These are phyloP conservation scores for Leccinum obscurum DNA, from an alignment of 768 basidiomycete species.

Conservation along the genomic window DNA sequence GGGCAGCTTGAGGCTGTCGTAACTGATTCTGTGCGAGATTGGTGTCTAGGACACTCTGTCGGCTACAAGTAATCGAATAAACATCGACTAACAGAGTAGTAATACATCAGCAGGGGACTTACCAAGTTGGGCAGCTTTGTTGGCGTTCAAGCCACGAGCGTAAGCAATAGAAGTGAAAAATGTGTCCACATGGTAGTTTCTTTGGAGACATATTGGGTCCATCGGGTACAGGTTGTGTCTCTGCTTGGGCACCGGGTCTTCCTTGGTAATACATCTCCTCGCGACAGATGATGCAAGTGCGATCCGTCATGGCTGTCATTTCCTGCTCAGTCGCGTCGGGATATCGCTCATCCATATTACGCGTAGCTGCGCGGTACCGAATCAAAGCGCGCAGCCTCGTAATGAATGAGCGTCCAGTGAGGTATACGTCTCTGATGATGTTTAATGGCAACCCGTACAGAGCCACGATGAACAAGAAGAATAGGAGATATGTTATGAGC, in stretches of 20 bases:
- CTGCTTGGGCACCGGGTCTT: constrained; percentile 22
- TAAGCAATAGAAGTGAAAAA: constrained; percentile 97
- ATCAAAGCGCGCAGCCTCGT: constrained; percentile 83
- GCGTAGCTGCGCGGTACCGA: constrained; percentile 90
- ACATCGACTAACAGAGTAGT: constrained; percentile 6
- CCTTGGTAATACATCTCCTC: constrained; percentile 79
- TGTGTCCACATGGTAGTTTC: constrained; percentile 94
- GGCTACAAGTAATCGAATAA: constrained; percentile 41
- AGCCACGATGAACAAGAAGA: constrained; percentile 92
- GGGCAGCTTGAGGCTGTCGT: constrained; percentile 28
- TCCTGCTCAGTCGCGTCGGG: constrained; percentile 91
- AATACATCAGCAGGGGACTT: constrained; percentile 27
- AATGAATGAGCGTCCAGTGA: constrained; percentile 91
- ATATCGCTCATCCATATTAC: constrained; percentile 95
- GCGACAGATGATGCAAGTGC: constrained; percentile 96
- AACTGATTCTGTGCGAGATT: constrained; percentile 36
- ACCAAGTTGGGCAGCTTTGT: constrained; percentile 99
- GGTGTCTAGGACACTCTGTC: constrained; percentile 70
- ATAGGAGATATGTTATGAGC: constrained; percentile 85
- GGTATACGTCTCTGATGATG: constrained; percentile 95
- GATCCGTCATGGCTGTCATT: constrained; percentile 76
- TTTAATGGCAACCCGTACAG: constrained; percentile 95
- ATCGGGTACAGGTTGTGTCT: constrained; percentile 38
- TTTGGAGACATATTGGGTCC: constrained; percentile 96
- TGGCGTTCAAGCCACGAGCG: constrained; percentile 98